Base-by-base conservation (phyloP, 2,329 filamentous ascomycete genomes). In the Pseudogymnoascus sp. region DNA sequence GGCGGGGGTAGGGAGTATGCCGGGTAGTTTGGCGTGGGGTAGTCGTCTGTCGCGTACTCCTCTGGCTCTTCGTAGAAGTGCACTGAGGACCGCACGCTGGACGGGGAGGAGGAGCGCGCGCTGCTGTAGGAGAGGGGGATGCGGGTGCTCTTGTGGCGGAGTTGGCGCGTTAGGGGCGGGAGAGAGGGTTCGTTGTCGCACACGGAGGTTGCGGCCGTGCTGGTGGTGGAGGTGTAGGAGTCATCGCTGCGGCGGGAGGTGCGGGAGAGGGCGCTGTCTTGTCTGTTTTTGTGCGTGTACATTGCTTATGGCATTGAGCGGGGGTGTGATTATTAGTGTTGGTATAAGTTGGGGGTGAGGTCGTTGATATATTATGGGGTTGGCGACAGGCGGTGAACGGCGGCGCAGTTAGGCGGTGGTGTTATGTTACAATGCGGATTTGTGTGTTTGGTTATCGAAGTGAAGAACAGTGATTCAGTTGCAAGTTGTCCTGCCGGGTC, bases 1-100 rank as follows among this genome's bases (percentile, higher is more conserved):
- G 86, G 81, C 44, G 84, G 76, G 60, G 88, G 86, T 92, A 91
- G 9, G 92, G 84, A 13, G 13, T 35, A 33, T 10, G 27, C 12
- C 7, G 48, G 3, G 36, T 15, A 39, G 36, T 10, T 39, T 2
- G 71, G 64, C 33, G 71, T 66, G 58, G 71, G 73, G 41, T 77
- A 74, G 29, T 72, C 58, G n/a, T 71, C 71, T 21, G 39, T 73
- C 51, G 59, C 61, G 44, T 71, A 73, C 4, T 75, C 71, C 6
- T 76, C 73, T 8, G 78, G 77, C 51, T 84, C 78, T 67, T 83
- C 84, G 59, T 74, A 78, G 21, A 80, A 76, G 44, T 80, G 76
- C 59, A 80, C 76, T 13, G 74, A 66, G 15, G 77, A 75, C 15
- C 80, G 71, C 1, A 4, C 4, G 33, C 33, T 36, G 10, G 33